Base-by-base conservation (phyloP, 352 stramenopile species). In the Stephanocyclus meneghinianus region DNA sequence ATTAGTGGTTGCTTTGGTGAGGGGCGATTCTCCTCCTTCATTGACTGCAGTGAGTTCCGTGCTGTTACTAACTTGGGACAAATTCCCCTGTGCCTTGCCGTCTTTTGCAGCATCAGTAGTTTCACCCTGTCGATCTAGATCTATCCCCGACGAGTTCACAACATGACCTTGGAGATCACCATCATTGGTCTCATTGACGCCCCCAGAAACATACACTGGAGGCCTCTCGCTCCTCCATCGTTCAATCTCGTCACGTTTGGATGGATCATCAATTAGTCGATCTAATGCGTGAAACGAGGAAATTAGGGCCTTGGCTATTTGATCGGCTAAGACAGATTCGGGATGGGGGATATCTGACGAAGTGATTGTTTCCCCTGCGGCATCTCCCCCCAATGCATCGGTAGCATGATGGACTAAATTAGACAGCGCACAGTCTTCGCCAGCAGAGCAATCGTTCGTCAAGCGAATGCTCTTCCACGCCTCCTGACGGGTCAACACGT, bases 241-340 rank as follows among this genome's bases (percentile, higher is more conserved):
- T 44, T 83, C 73, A 64, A 92, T 80, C 45, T 91, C 87, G 0
- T 76, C 68, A 26, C 85, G 83, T 48, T 44, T 66, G 8, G 48
- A 56, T 9, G 80, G 73, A 78, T 91, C 79, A 79, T 91, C 81
- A 72, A 94, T 90, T 65, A 93, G 80, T 65, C 83, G 69, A 75
- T 94, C 90, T 71, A 94, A 72, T 1, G 83, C 76, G 76, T 94
- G 88, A 80, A 94, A 94, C 1, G 88, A 78, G 26, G 80, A 53
- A 44, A 89, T 72, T 0, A 94, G 62, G 10, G 86, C 81, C 57
- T 74, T 32, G 16, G 82, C 90, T 3, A 93, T 78, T 21, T 56
- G 47, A 26, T 60, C 16, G 11, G 79, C 79, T 44, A 68, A 29
- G 2, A 18, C 70, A 16, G 11, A 48, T 42, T 72, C 51, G 37